Conservation (phyloP, 2,329 filamentous ascomycete species). For the Verticillium longisporum region DNA sequence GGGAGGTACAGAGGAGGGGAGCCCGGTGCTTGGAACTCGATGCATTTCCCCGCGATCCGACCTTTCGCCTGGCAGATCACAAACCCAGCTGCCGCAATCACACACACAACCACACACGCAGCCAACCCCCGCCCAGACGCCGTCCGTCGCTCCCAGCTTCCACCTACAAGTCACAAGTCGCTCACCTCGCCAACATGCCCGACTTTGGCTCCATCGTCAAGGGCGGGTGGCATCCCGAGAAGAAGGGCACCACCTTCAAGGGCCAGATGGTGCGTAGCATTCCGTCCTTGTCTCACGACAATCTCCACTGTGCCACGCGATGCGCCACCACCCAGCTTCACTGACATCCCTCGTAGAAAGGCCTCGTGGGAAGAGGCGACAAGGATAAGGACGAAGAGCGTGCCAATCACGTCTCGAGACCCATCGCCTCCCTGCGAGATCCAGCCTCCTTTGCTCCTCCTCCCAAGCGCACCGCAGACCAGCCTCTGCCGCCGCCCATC, state of each 20-base stretch:
- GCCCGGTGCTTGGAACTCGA: too few species aligned
- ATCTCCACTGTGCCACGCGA: neutral
- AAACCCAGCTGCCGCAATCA: neutral
- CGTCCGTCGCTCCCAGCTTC: neutral
- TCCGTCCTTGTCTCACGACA: neutral
- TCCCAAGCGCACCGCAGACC: slow-evolving; percentile 50
- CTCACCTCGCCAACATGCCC: slow-evolving; percentile 25
- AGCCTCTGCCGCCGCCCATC: slow-evolving; percentile 10
- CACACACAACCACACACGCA: neutral
- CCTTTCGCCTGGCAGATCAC: neutral
- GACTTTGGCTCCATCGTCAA: slow-evolving; percentile 42
- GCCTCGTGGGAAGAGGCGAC: slow-evolving; percentile 34
- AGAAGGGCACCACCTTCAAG: slow-evolving; percentile 31
- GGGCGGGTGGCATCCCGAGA: slow-evolving; percentile 46
- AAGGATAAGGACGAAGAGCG: slow-evolving; percentile 15
- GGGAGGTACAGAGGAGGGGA: too few species aligned
- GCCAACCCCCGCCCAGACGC: too few species aligned
- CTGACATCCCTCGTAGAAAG: slow-evolving; percentile 28
- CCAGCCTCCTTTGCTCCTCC: slow-evolving; percentile 74
- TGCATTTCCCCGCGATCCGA: neutral
- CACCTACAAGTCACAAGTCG: neutral
- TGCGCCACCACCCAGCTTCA: too few species aligned
- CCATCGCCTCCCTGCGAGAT: slow-evolving; percentile 66
- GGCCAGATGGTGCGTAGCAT: slow-evolving; percentile 36
- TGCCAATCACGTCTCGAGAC: slow-evolving; percentile 39